A percentile compares a stretch with the other conserved stretches of the same genome.
phyloP scores from a whole-genome alignment of 306 rosid genomes.

The Cicer bijugum region DNA sequence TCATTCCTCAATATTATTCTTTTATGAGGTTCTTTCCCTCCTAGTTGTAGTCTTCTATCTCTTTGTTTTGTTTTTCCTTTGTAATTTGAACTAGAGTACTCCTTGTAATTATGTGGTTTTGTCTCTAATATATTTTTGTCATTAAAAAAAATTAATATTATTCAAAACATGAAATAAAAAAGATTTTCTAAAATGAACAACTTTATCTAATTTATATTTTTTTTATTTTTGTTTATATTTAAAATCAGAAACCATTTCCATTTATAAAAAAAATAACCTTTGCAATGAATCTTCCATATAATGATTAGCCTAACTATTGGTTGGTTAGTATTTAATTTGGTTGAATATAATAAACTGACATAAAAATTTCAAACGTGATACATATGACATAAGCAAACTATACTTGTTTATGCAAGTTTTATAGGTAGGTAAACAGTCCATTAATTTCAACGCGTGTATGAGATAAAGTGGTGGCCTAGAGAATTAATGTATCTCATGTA shows the following conservation, averaged over 20 bases:
- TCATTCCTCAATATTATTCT: no score
- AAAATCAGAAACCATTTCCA: neutral
- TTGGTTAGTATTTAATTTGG: neutral
- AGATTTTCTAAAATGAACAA: neutral
- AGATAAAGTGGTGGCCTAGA: slow-evolving; percentile 8
- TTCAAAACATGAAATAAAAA: neutral
- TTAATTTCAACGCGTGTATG: slow-evolving; percentile 26
- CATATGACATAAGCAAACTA: slow-evolving; percentile 10
- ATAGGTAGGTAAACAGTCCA: slow-evolving; percentile 49
- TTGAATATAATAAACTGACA: slow-evolving; percentile 10
- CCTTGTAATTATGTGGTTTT: no score
- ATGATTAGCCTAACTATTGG: neutral
- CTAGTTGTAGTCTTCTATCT: no score
- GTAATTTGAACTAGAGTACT: no score
- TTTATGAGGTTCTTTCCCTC: no score
- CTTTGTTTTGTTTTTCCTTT: no score
- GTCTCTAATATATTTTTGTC: neutral
- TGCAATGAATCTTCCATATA: neutral
- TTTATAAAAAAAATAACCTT: neutral
- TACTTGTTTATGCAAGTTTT: slow-evolving; percentile 10
- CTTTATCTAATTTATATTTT: neutral
- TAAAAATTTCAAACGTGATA: neutral
- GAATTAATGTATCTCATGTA: neutral
- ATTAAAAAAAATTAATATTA: neutral
- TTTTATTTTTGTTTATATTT: no score